A percentile compares a stretch with the other conserved stretches of the same genome.
phyloP scores from a whole-genome alignment of 106 monocot species.

The Dioscorea dumetorum region DNA sequence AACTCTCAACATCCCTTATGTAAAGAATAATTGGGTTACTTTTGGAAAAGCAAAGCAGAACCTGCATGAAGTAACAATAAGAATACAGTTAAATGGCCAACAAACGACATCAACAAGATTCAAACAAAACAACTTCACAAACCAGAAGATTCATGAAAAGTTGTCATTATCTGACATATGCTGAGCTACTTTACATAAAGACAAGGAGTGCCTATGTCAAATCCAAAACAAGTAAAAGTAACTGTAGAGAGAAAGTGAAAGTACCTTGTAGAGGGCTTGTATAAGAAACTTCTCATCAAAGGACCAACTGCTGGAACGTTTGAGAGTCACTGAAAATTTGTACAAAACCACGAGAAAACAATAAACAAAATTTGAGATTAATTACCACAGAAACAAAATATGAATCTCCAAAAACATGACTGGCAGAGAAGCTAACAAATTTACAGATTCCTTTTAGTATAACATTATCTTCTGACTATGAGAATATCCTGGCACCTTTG shows the following conservation, averaged over 20 bases:
- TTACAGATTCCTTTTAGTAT: too few species aligned
- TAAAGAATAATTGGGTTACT: slow-evolving; percentile 61
- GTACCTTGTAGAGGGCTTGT: slow-evolving; percentile 72
- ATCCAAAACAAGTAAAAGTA: not conserved
- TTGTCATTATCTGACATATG: not conserved
- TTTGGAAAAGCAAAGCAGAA: slow-evolving; percentile 60
- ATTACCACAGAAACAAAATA: too few species aligned
- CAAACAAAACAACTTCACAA: not conserved
- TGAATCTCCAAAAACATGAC: too few species aligned
- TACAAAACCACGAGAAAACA: slow-evolving; percentile 9
- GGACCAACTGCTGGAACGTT: slow-evolving; percentile 50
- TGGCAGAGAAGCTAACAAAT: too few species aligned
- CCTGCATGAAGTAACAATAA: slow-evolving; percentile 18
- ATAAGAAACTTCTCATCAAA: slow-evolving; percentile 78
- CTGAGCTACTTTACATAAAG: not conserved
- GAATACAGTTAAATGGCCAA: not conserved
- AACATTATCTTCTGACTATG: too few species aligned
- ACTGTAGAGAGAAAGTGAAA: not conserved
- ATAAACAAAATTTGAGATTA: not conserved
- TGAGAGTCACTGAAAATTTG: slow-evolving; percentile 39
- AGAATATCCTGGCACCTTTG: too few species aligned
- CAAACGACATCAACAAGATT: not conserved
- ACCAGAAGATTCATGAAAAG: not conserved
- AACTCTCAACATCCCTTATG: slow-evolving; percentile 63
- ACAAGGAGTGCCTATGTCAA: not conserved